Evolutionary conservation across 2,329 filamentous ascomycete genomes (phyloP).

Genomic region (Emydomyces testavorans): DNA sequence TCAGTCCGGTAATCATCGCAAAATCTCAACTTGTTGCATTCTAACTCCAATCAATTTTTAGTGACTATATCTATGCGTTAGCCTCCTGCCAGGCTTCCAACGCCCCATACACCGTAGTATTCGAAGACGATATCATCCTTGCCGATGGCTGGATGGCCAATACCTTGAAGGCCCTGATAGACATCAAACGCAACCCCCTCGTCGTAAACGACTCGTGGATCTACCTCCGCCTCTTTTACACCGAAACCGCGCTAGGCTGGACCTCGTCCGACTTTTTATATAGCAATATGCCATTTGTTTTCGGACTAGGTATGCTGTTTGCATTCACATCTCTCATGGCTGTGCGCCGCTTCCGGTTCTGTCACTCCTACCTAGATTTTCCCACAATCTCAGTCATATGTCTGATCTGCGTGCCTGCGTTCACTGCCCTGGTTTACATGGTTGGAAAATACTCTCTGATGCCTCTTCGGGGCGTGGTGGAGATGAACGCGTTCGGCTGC

Average conservation of each 20-base stretch:
- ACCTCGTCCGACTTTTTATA: constrained; percentile 19
- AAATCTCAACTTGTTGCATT: too few relatives aligned
- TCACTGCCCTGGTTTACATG: constrained; percentile 21
- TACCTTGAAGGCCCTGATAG: constrained; percentile 19
- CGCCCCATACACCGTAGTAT: constrained; percentile 27
- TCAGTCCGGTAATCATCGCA: neutral
- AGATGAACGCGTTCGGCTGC: constrained; percentile 24
- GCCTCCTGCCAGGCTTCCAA: constrained; percentile 22
- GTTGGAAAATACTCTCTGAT: constrained; percentile 21
- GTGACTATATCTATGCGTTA: constrained; percentile 26
- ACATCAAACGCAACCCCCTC: constrained; percentile 10
- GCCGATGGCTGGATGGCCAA: constrained; percentile 29
- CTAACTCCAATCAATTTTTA: neutral
- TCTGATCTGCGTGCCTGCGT: constrained; percentile 19
- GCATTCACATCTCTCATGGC: constrained; percentile 8
- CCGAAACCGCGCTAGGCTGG: constrained; percentile 25
- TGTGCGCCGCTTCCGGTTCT: constrained; percentile 14
- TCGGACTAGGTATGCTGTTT: constrained; percentile 14
- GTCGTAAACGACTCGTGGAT: constrained; percentile 19
- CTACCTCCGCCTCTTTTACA: constrained; percentile 28
- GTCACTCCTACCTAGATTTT: constrained; percentile 14
- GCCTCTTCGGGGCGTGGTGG: constrained; percentile 20
- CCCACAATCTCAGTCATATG: constrained; percentile 17
- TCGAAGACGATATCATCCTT: constrained; percentile 31
- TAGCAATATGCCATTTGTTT: constrained; percentile 20